Base-by-base conservation (phyloP, 2,329 filamentous ascomycete species). In the Thelonectria discophora region DNA sequence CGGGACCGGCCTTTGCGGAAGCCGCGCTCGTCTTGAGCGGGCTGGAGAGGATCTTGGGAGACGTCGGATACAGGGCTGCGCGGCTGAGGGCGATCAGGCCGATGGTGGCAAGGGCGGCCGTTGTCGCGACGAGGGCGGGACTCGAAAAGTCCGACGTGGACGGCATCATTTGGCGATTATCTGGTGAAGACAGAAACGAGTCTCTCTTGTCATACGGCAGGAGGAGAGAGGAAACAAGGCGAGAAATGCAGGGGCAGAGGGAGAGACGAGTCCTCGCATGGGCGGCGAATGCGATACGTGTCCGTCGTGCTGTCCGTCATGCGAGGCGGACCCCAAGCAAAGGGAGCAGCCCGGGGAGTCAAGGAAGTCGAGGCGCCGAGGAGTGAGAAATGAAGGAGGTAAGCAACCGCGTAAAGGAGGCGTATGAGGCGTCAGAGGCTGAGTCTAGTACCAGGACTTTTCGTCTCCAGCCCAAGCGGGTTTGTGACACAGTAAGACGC, bases 1-100 rank as follows among this genome's bases (percentile, higher is more conserved):
- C 45, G 21, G 73, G 67, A 47, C 74, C 72, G 17, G 78, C 65
- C 17, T 78, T 73, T 11, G 80, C 66, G 7, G 65, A 63, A 11
- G 76, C 76, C 3, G 81, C 64, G 42, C 76, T 73, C 18, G 80
- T 80, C 58, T 74, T 79, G 34, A 82, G 76, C 32, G 84, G 82
- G 34, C 78, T 82, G 11, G 71, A 76, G 54, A 85, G 76, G 32
- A 81, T 70, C 57, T 73, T 75, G 52, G 74, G 75, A 43, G 73
- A 72, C 30, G 68, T 67, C 32, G 81, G 81, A 74, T 79, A 81
- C 12, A 84, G 75, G 24, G 73, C 58, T n/a, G 69, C 59, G 15
- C 70, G 73, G 46, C 72, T 74, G 55, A 77, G 50, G 21, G 75
- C 72, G 17, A 81, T 71, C 40, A 82, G 64, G 13, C 77, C 72